A percentile compares a stretch with the other conserved stretches of the same genome.
Conservation (phyloP, 148 eudicot genomes). For the Amaranthus palmeri region DNA sequence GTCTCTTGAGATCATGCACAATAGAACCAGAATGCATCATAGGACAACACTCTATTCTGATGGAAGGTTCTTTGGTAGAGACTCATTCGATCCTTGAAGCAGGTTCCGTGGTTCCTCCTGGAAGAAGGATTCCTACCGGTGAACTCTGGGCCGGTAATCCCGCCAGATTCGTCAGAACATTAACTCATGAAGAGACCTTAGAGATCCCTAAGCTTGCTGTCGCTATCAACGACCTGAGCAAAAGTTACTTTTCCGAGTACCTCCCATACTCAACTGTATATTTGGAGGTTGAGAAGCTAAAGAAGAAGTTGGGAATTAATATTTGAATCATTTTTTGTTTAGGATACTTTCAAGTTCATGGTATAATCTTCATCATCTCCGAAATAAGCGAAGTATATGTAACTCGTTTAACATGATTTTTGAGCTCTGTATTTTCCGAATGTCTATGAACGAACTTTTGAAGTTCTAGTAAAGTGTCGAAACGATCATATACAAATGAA, state of each 20-base stretch:
- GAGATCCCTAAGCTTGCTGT: constrained; percentile 97
- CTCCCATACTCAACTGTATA: constrained; percentile 91
- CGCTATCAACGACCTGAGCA: constrained; percentile 85
- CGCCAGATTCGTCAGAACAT: constrained; percentile 86
- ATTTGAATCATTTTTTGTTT: constrained; percentile 32
- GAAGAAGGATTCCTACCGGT: constrained; percentile 91
- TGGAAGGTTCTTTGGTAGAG: constrained; percentile 98
- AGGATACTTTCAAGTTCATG: constrained; percentile 16
- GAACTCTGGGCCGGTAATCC: constrained; percentile 99
- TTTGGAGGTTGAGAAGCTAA: constrained; percentile 95
- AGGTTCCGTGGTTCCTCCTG: constrained; percentile 95
- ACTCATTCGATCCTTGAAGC: constrained; percentile 97
- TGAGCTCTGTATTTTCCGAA: constrained; percentile 19
- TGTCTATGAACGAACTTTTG: neutral
- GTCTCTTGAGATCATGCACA: constrained; percentile 88
- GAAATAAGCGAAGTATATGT: constrained; percentile 28
- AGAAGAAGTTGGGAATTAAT: constrained; percentile 62
- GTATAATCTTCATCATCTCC: constrained; percentile 23
- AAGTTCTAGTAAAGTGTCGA: no score
- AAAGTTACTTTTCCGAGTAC: constrained; percentile 66
- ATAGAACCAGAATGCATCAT: constrained; percentile 95
- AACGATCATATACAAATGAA: no score
- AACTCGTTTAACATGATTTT: constrained; percentile 23
- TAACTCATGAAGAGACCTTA: constrained; percentile 84
- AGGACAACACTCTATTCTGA: constrained; percentile 90